These are phyloP conservation scores for Centaurea solstitialis DNA, from an alignment of 129 eudicot genomes.

Conservation along the genomic window DNA sequence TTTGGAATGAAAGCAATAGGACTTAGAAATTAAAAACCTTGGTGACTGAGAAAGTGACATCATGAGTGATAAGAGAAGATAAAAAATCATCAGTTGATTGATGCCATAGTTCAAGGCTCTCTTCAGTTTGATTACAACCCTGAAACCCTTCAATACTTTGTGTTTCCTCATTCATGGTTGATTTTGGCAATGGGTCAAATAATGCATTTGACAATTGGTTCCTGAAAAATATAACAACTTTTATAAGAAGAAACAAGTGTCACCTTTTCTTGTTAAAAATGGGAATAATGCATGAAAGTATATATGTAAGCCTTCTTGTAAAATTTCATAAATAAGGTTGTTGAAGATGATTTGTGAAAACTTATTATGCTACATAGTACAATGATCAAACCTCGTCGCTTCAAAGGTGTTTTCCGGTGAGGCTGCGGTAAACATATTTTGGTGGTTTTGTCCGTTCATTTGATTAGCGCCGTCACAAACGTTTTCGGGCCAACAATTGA, in stretches of 20 bases:
- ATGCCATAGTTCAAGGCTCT: constrained; percentile 49
- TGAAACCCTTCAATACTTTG: constrained; percentile 47
- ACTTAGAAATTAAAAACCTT: constrained; percentile 33
- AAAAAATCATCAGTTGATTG: constrained; percentile 52
- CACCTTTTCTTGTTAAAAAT: not conserved
- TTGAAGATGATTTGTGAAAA: not conserved
- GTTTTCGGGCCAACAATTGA: constrained; percentile 39
- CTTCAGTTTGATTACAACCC: constrained; percentile 33
- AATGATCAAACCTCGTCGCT: constrained; percentile 39
- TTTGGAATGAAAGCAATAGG: not conserved
- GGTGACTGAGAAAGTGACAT: constrained; percentile 37
- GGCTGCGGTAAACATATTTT: constrained; percentile 32
- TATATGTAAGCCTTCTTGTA: not conserved
- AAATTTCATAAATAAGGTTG: not conserved
- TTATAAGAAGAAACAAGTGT: not conserved
- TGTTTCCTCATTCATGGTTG: constrained; percentile 42
- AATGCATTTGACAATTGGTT: constrained; percentile 48
- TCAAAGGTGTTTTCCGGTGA: constrained; percentile 45
- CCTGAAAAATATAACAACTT: constrained; percentile 32
- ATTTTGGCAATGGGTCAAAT: constrained; percentile 51
- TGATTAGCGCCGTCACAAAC: constrained; percentile 30
- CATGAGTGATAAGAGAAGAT: constrained; percentile 42
- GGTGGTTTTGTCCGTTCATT: constrained; percentile 36
- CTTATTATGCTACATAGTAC: not conserved
- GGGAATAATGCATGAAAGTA: not conserved